Evolutionary conservation across 2,329 filamentous ascomycete genomes (phyloP).

Genomic region (Tolypocladium cylindrosporum): DNA sequence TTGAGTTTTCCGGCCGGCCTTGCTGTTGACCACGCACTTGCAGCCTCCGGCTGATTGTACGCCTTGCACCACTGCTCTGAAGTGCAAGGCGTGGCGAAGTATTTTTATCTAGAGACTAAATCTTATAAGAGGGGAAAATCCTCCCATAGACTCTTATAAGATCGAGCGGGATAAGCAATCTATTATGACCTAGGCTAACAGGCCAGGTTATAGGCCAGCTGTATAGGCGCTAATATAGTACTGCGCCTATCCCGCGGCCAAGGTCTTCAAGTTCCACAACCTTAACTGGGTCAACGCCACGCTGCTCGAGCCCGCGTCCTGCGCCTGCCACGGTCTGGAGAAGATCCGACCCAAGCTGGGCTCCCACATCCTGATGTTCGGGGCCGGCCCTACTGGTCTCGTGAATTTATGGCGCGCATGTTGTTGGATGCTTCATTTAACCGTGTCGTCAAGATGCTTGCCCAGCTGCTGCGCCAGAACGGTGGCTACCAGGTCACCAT

Average conservation of each 20-base stretch:
- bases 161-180: too few species aligned
- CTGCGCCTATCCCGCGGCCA: constrained; percentile 39
- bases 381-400: constrained; percentile 57
- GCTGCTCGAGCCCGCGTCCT: constrained; percentile 60
- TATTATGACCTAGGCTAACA: too few species aligned
- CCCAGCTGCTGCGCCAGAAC: constrained; percentile 53
- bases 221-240: constrained; percentile 26
- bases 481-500: constrained; percentile 62
- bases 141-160: too few species aligned
- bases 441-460: constrained; percentile 31
- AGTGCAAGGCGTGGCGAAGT: too few species aligned
- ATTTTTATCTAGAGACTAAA: too few species aligned
- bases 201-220: too few species aligned
- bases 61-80: too few species aligned
- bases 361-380: constrained; percentile 55
- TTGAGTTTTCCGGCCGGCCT: too few species aligned
- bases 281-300: constrained; percentile 59
- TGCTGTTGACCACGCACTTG: too few species aligned
- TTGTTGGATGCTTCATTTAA: neutral
- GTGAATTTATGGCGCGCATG: constrained; percentile 18
- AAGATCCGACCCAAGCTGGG: constrained; percentile 58
- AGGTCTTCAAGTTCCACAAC: constrained; percentile 57
- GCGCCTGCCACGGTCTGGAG: constrained; percentile 60
- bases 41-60: too few species aligned
- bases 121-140: too few species aligned